Evolutionary conservation across 106 monocot genomes (phyloP).

Genomic region (Dioscorea alata): DNA sequence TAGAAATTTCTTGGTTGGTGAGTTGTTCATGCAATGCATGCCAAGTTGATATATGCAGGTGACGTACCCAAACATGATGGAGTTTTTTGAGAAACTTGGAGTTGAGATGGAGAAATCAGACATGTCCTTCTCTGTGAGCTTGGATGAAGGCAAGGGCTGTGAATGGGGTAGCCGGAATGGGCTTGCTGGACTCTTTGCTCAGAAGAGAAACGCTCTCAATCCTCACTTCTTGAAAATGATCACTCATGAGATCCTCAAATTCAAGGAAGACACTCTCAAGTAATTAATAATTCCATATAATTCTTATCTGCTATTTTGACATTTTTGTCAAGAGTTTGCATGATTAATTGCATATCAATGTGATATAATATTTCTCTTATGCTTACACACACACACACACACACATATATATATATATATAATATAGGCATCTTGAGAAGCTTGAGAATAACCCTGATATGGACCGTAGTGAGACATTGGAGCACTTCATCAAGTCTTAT

Average conservation of each 20-base stretch:
- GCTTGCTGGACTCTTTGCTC: constrained; percentile 57
- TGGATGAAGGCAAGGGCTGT: constrained; percentile 56
- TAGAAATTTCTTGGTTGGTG: too few species aligned
- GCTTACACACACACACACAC: too few species aligned
- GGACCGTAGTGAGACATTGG: constrained; percentile 68
- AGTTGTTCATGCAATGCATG: not conserved
- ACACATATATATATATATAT: too few species aligned
- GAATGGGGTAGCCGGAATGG: constrained; percentile 96
- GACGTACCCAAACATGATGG: constrained; percentile 93
- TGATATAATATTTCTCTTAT: not conserved
- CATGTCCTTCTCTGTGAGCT: constrained; percentile 89
- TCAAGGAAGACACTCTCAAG: constrained; percentile 64
- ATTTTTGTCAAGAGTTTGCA: not conserved
- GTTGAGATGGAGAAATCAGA: constrained; percentile 83
- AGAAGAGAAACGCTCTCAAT: constrained; percentile 68
- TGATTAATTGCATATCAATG: not conserved
- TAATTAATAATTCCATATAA: not conserved
- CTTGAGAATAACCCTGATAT: constrained; percentile 71
- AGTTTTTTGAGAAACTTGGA: constrained; percentile 59
- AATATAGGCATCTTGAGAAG: constrained; percentile 65
- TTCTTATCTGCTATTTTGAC: not conserved
- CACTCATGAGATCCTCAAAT: constrained; percentile 58
- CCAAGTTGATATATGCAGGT: constrained; percentile 44
- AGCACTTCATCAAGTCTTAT: constrained; percentile 62
- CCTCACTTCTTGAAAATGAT: constrained; percentile 78